These are phyloP conservation scores for Cyphellophora attinorum DNA, from an alignment of 2,329 filamentous ascomycete species.

Conservation along the genomic window DNA sequence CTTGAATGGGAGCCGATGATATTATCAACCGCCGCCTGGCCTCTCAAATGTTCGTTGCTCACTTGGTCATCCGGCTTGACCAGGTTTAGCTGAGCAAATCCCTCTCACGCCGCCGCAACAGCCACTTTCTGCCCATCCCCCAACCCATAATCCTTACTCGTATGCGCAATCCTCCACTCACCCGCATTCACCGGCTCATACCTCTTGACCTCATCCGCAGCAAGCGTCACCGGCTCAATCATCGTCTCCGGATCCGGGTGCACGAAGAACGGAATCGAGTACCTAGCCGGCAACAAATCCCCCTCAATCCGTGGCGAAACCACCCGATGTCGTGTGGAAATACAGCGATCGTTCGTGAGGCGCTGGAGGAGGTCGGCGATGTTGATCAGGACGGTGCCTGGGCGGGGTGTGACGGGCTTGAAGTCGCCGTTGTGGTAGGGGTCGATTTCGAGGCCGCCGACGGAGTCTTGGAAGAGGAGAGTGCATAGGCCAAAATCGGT, in stretches of 20 bases:
- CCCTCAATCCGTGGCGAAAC: slow-evolving; percentile 39
- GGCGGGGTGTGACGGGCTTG: slow-evolving; percentile 22
- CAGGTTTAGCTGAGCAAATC: too few species aligned
- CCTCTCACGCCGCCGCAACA: background rate
- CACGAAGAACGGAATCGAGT: slow-evolving; percentile 10
- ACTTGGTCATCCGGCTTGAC: too few species aligned
- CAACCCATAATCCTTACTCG: slow-evolving; percentile 2
- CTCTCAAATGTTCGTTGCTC: too few species aligned
- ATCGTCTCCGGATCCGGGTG: slow-evolving; percentile 14
- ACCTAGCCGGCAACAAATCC: slow-evolving; percentile 26
- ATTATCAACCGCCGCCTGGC: too few species aligned
- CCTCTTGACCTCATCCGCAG: background rate
- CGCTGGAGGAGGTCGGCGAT: slow-evolving; percentile 44
- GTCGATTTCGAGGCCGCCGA: slow-evolving; percentile 35
- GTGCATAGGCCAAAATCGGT: slow-evolving; percentile 38
- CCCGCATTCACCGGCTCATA: slow-evolving; percentile 1
- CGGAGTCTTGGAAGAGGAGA: slow-evolving; percentile 36
- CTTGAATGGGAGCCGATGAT: too few species aligned
- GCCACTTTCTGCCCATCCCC: background rate
- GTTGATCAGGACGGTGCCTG: slow-evolving; percentile 41
- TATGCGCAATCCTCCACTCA: background rate
- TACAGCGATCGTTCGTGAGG: slow-evolving; percentile 41
- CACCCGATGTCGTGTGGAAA: slow-evolving; percentile 43
- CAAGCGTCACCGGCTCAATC: slow-evolving; percentile 1
- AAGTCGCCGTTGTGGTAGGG: slow-evolving; percentile 5